Base-by-base conservation (phyloP, 2,329 filamentous ascomycete species). In the Aureobasidium lini region DNA sequence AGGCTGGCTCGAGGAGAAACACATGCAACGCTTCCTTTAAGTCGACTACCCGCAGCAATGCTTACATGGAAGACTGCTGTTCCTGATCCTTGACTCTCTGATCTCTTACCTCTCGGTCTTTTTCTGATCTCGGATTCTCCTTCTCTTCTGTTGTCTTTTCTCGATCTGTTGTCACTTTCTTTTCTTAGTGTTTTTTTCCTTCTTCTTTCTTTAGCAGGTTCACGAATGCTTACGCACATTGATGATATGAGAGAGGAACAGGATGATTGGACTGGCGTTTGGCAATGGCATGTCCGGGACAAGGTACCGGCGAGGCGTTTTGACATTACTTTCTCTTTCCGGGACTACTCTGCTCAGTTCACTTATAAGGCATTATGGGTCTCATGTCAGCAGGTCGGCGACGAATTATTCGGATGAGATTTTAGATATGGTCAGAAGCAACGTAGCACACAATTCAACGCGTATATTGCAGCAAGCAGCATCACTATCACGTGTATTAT, bases 1-100 rank as follows among this genome's bases (percentile, higher is more conserved):
- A 39, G 88, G 88, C 66, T 95, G 91, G 90, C 84, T 96, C 63
- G 79, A 88, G 43, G 73, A 50, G 15, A 56, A 61, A 36, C 54
- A 61, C 46, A 61, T 65, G 46, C n/a, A 61, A 44, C 50, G 40
- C 9, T 64, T 59, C 57, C 57, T 63, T 11, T 60, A 57, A 32
- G 28, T 9, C 31, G 11, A n/a, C 34, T 34, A 4, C 16, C 23
- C 29, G n/a, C 32, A 36, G 16, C 23, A 23, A 23, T 23, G 18
- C 44, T 28, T 16, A 32, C 15, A 9, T 28, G 8, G 34, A 3
- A 9, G 15, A 28, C 43, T 52, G 23, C 13, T 18, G 16, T 9
- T 6, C 4, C 42, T 9, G 23, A 23, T 23, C 4, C 23, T 23
- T 23, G 23, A 57, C 39, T 44, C 23, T 53, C 4, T n/a, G n/a